These are phyloP conservation scores for Sutorius eximius DNA, from an alignment of 1,284 basidiomycete genomes.

Conservation along the genomic window DNA sequence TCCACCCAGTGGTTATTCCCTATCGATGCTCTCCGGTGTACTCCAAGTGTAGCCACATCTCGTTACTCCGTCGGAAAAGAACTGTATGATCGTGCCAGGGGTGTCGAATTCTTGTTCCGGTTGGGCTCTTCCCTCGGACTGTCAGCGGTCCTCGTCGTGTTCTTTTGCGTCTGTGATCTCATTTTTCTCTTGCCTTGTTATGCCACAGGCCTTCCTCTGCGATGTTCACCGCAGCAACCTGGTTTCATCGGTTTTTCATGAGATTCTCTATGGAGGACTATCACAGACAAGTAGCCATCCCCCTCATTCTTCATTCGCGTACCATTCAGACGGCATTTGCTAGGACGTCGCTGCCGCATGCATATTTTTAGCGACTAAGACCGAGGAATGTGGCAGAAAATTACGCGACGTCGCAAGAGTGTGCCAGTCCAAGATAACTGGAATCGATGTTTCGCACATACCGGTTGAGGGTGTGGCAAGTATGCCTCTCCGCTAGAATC, in stretches of 20 bases:
- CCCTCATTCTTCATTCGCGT: slow-evolving; percentile 5
- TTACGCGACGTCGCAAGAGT: slow-evolving; percentile 81
- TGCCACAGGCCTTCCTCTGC: slow-evolving; percentile 66
- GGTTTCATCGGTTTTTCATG: slow-evolving; percentile 96
- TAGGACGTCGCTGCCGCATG: slow-evolving; percentile 88
- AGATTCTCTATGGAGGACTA: slow-evolving; percentile 84
- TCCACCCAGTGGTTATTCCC: slow-evolving; percentile 72
- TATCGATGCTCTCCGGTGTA: slow-evolving; percentile 52
- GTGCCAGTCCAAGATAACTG: slow-evolving; percentile 68
- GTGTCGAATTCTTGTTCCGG: slow-evolving; percentile 79
- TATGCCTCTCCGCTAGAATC: slow-evolving; percentile 6
- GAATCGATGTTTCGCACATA: slow-evolving; percentile 55
- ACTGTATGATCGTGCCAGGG: slow-evolving; percentile 72
- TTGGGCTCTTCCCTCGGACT: slow-evolving; percentile 70
- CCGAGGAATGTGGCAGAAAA: slow-evolving; percentile 85
- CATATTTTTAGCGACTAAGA: slow-evolving; percentile 90
- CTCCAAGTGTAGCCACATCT: slow-evolving; percentile 53
- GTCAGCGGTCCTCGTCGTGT: slow-evolving; percentile 46
- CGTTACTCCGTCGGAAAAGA: slow-evolving; percentile 60
- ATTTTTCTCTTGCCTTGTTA: slow-evolving; percentile 15
- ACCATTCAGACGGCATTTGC: slow-evolving; percentile 7
- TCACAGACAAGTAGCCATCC: slow-evolving; percentile 61
- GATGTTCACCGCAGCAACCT: slow-evolving; percentile 82
- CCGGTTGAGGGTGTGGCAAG: slow-evolving; percentile 61
- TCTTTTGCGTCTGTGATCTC: slow-evolving; percentile 13